phyloP scores from a whole-genome alignment of 1,284 basidiomycete species.

The Ustilago cynodontis region DNA sequence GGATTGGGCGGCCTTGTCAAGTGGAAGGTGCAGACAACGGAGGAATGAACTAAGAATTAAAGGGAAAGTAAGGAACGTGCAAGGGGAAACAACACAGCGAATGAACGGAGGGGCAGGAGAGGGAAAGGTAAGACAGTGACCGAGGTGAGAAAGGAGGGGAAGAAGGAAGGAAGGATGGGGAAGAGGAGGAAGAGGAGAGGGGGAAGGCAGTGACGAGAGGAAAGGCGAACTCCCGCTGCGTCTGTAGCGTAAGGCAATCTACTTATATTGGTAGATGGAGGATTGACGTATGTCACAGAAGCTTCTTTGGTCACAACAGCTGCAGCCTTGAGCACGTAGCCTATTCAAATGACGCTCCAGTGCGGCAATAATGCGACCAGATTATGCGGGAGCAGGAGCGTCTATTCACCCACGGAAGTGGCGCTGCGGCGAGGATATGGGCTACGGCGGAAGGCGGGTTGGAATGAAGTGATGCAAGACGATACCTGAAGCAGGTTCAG shows the following conservation, averaged over 20 bases:
- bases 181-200: not conserved
- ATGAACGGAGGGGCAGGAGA: not conserved
- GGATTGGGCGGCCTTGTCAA: not conserved
- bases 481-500: conserved; percentile 6
- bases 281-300: not conserved
- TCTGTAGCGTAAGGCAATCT: not conserved
- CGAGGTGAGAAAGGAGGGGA: not conserved
- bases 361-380: conserved; percentile 1
- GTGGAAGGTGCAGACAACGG: not conserved
- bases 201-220: not conserved
- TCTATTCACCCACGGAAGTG: conserved; percentile 9
- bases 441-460: conserved; percentile 5
- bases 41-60: not conserved
- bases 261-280: conserved; percentile 2
- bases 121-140: not conserved
- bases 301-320: not conserved
- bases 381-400: not conserved
- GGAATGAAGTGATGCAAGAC: conserved; percentile 30
- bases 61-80: not conserved
- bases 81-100: not conserved
- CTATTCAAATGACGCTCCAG: conserved; percentile 2
- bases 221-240: conserved; percentile 1
- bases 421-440: not conserved
- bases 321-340: conserved; percentile 3
- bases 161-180: not conserved